These are phyloP conservation scores for Trametes coccinea DNA, from an alignment of 768 basidiomycete species.

Conservation along the genomic window DNA sequence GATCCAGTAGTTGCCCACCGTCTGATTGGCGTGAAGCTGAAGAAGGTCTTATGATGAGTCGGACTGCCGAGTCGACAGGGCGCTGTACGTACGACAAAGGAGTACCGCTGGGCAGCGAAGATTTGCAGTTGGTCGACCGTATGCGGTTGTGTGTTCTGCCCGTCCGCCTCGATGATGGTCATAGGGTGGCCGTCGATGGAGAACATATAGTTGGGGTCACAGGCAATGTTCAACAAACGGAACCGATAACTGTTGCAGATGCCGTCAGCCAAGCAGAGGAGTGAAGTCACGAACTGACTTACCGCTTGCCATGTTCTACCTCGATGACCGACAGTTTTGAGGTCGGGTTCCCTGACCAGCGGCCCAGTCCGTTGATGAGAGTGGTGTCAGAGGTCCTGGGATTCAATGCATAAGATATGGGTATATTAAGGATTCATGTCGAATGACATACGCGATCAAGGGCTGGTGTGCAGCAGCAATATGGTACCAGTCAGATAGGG, in stretches of 20 bases:
- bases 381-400: conserved; percentile 34
- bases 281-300: conserved; percentile 32
- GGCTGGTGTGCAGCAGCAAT: conserved; percentile 9
- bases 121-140: conserved; percentile 44
- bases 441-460: conserved; percentile 21
- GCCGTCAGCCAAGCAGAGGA: conserved; percentile 12
- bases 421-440: too few species aligned
- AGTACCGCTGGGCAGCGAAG: conserved; percentile 39
- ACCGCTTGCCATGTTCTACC: conserved; percentile 37
- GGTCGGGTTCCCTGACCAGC: conserved; percentile 38
- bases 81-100: conserved; percentile 26
- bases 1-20: conserved; percentile 42
- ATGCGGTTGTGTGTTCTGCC: conserved; percentile 39
- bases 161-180: conserved; percentile 51
- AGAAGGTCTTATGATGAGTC: not conserved
- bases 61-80: not conserved
- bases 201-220: conserved; percentile 45
- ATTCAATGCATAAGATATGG: not conserved
- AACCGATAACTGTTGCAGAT: conserved; percentile 41
- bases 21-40: conserved; percentile 41
- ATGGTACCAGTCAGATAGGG: conserved; percentile 49
- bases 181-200: conserved; percentile 47
- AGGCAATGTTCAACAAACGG: conserved; percentile 44
- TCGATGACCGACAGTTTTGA: conserved; percentile 39
- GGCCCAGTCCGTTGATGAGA: conserved; percentile 53